phyloP scores from a whole-genome alignment of 495 filamentous ascomycete genomes.

The Aspergillus asperescens region DNA sequence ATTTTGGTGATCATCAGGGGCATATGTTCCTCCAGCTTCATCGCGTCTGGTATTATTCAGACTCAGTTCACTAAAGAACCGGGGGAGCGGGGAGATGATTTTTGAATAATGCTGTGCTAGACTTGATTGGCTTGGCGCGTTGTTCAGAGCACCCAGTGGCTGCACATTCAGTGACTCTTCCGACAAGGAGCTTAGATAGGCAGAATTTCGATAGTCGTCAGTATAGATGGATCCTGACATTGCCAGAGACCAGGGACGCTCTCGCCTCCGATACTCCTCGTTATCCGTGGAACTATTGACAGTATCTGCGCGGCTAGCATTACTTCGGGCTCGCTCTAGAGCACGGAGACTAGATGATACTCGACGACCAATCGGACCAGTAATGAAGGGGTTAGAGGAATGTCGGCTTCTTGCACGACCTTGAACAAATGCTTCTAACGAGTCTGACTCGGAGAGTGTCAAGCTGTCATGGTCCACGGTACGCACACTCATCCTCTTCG shows the following conservation, averaged over 20 bases:
- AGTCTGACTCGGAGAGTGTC: conserved; percentile 39
- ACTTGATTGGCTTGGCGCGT: conserved; percentile 36
- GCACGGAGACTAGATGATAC: conserved; percentile 34
- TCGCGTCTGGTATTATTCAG: conserved; percentile 25
- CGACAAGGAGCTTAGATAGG: conserved; percentile 22
- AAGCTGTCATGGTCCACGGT: conserved; percentile 34
- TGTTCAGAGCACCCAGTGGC: conserved; percentile 10
- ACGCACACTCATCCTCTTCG: conserved; percentile 32
- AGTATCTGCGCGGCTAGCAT: conserved; percentile 37
- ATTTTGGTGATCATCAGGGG: neutral
- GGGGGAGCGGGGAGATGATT: conserved; percentile 40
- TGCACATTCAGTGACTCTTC: conserved; percentile 24
- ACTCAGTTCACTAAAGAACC: conserved; percentile 40
- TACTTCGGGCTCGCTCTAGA: conserved; percentile 34
- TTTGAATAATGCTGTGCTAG: conserved; percentile 40
- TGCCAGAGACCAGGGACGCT: conserved; percentile 35
- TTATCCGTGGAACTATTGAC: conserved; percentile 32
- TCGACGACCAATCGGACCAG: conserved; percentile 34
- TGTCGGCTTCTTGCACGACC: conserved; percentile 41
- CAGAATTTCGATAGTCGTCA: conserved; percentile 32
- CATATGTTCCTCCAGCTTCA: conserved; percentile 4
- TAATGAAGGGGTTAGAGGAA: conserved; percentile 42
- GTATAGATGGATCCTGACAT: conserved; percentile 40
- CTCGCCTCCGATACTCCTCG: conserved; percentile 32
- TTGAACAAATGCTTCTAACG: conserved; percentile 43